These are phyloP conservation scores for Tricholomella constricta DNA, from an alignment of 768 basidiomycete genomes.

Conservation along the genomic window DNA sequence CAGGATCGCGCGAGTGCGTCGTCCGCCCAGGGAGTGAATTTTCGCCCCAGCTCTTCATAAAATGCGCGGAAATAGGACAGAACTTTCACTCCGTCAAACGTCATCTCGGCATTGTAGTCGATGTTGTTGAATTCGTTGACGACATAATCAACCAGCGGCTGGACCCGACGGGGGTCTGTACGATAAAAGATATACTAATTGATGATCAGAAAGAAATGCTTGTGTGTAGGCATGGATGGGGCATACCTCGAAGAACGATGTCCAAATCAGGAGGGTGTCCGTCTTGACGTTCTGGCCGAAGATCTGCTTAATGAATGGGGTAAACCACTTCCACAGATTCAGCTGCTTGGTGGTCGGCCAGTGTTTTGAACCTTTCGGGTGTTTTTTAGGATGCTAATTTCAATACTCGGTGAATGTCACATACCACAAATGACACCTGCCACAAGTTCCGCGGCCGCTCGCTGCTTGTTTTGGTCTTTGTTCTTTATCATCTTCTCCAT, in stretches of 20 bases:
- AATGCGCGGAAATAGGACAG: conserved; percentile 69
- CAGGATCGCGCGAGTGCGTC: conserved; percentile 68
- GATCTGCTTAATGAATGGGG: conserved; percentile 62
- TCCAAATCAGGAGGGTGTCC: conserved; percentile 79
- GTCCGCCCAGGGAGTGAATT: conserved; percentile 79
- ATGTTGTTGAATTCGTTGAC: conserved; percentile 60
- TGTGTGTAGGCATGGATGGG: not conserved
- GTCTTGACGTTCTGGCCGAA: conserved; percentile 75
- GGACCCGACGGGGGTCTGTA: conserved; percentile 81
- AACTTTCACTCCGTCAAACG: conserved; percentile 77
- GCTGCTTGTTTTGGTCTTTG: conserved; percentile 83
- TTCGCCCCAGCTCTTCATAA: conserved; percentile 76
- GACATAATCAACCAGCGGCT: conserved; percentile 76
- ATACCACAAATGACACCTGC: conserved; percentile 70
- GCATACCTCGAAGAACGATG: conserved; percentile 73
- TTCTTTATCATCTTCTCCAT: conserved; percentile 65
- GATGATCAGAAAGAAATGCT: conserved; percentile 4
- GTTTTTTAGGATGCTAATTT: not conserved
- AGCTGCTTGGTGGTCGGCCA: conserved; percentile 78
- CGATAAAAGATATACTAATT: conserved; percentile 72
- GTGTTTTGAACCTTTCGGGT: conserved; percentile 70
- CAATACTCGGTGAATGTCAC: not conserved
- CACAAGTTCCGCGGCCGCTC: conserved; percentile 83
- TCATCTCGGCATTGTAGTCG: conserved; percentile 82
- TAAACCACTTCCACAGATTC: conserved; percentile 80